phyloP scores from a whole-genome alignment of 495 filamentous ascomycete species.

The Talaromyces thailandensis region DNA sequence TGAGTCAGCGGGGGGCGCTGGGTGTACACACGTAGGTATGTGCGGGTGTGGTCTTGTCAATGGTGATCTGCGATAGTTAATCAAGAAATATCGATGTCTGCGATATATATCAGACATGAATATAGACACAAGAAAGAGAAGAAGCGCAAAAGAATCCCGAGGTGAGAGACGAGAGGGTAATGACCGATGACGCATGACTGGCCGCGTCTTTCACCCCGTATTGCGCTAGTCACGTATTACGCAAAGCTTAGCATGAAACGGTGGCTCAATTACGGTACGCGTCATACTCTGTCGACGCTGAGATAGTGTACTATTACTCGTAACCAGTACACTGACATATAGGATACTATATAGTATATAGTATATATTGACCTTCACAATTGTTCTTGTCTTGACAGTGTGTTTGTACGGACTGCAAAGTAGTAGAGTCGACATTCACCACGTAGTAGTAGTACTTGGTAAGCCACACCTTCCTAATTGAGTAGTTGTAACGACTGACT shows the following conservation, averaged over 20 bases:
- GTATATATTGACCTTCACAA: no score
- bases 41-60: neutral
- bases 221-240: neutral
- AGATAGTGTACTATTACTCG: no score
- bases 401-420: neutral
- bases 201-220: neutral
- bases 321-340: no score
- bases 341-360: no score
- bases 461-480: neutral
- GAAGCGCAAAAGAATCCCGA: neutral
- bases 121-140: neutral
- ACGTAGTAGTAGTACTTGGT: no score
- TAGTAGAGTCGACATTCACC: no score
- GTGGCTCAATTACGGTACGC: neutral
- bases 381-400: neutral
- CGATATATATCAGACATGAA: neutral
- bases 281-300: no score
- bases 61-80: no score
- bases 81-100: neutral
- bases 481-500: neutral
- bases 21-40: neutral
- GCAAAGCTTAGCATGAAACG: neutral
- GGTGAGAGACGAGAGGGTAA: neutral
- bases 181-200: neutral
- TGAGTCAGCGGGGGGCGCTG: neutral